Conservation (phyloP, 2,329 filamentous ascomycete genomes). For the Alternaria gaisen region DNA sequence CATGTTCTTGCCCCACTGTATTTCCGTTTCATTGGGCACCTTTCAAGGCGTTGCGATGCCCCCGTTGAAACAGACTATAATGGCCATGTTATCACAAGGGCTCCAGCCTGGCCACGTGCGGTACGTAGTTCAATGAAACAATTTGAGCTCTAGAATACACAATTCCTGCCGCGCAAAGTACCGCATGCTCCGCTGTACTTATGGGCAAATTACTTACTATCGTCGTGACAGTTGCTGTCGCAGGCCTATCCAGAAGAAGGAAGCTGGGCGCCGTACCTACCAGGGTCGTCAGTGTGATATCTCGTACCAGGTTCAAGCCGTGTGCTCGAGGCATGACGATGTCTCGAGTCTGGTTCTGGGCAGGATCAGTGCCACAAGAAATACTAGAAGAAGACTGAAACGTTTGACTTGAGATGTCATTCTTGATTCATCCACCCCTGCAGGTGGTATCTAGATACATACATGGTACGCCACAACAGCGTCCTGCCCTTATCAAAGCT, state of each 20-base stretch:
- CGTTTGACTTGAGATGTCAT: constrained; percentile 24
- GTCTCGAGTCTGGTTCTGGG: constrained; percentile 8
- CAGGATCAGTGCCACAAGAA: constrained; percentile 21
- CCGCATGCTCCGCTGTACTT: not conserved
- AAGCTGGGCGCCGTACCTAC: not conserved
- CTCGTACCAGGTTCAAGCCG: not conserved
- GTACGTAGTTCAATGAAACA: constrained; percentile 14
- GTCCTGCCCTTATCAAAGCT: constrained; percentile 23
- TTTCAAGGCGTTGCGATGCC: constrained; percentile 20
- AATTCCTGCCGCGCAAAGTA: not conserved
- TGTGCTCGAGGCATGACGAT: constrained; percentile 11
- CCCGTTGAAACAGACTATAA: constrained; percentile 37
- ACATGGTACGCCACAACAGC: constrained; percentile 36
- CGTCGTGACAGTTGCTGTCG: constrained; percentile 14
- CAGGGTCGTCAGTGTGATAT: constrained; percentile 2
- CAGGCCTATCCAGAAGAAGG: constrained; percentile 1
- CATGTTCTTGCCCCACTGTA: constrained; percentile 20
- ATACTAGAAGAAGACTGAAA: constrained; percentile 14
- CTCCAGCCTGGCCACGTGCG: constrained; percentile 13
- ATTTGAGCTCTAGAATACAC: constrained; percentile 1
- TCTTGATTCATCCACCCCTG: constrained; percentile 35
- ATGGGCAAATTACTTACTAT: constrained; percentile 11
- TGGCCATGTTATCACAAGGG: constrained; percentile 17
- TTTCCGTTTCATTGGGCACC: constrained; percentile 18
- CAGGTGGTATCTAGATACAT: constrained; percentile 33